Evolutionary conservation across 257 asterid species (phyloP).

Genomic region (Ballota nigra): DNA sequence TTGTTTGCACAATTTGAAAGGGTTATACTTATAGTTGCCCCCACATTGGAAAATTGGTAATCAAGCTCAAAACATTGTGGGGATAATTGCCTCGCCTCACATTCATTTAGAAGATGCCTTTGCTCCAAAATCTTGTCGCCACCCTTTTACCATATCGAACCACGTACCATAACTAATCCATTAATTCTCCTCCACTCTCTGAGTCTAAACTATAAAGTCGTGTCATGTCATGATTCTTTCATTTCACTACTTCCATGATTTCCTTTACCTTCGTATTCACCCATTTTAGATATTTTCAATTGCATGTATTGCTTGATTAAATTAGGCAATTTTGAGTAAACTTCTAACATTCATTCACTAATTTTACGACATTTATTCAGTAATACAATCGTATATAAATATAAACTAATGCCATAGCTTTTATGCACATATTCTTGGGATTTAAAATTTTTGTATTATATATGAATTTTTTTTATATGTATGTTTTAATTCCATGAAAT

Average conservation of each 20-base stretch:
- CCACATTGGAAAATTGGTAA: slow-evolving; percentile 26
- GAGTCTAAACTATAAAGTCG: neutral
- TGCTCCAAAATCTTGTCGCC: slow-evolving; percentile 26
- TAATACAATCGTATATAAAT: too few species aligned
- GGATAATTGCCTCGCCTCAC: too few species aligned
- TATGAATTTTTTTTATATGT: too few species aligned
- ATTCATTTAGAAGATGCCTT: slow-evolving; percentile 17
- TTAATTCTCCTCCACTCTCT: neutral
- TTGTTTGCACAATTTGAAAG: neutral
- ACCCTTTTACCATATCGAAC: neutral
- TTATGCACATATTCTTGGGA: too few species aligned
- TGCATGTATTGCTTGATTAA: neutral
- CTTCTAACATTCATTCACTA: too few species aligned
- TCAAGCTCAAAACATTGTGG: slow-evolving; percentile 6
- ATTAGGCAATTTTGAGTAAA: neutral
- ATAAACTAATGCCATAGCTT: too few species aligned
- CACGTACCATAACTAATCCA: neutral
- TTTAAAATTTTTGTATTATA: too few species aligned
- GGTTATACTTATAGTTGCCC: neutral
- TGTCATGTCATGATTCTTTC: too few species aligned
- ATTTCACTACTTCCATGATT: neutral
- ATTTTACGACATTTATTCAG: too few species aligned
- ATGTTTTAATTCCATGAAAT: too few species aligned
- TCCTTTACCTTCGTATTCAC: neutral
- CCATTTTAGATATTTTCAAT: neutral